These are phyloP conservation scores for Lachancea cidri DNA, from an alignment of 805 yeast genomes.

Conservation along the genomic window DNA sequence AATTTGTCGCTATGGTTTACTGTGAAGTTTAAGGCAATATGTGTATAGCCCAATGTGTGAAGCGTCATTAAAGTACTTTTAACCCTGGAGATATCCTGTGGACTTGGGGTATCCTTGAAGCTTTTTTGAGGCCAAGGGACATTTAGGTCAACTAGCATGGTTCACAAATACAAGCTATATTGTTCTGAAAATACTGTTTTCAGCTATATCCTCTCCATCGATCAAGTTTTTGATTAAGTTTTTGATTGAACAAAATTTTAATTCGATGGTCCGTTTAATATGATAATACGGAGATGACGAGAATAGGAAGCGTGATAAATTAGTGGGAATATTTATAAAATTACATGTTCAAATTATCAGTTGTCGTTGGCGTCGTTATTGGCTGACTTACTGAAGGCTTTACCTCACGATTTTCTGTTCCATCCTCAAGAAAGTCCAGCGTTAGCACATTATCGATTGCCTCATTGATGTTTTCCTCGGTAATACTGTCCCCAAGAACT, in stretches of 20 bases:
- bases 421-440: constrained; percentile 29
- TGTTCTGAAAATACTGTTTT: no score
- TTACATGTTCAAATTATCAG: constrained; percentile 1
- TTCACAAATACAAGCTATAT: no score
- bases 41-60: constrained; percentile 63
- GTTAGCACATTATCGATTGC: constrained; percentile 25
- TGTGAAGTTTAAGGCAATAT: constrained; percentile 68
- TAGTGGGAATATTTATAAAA: neutral
- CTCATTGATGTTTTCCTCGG: constrained; percentile 25
- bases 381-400: constrained; percentile 16
- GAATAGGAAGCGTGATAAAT: neutral
- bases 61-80: constrained; percentile 48
- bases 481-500: constrained; percentile 19
- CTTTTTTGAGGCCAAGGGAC: constrained; percentile 64
- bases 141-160: constrained; percentile 64
- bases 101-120: constrained; percentile 40
- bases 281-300: no score
- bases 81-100: constrained; percentile 39
- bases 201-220: no score
- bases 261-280: neutral
- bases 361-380: neutral
- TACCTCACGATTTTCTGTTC: constrained; percentile 24
- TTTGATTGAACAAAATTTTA: no score
- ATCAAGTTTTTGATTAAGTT: no score
- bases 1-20: constrained; percentile 48